Percentiles rank a stretch among this genome's conserved stretches.
phyloP scores from a whole-genome alignment of 2,329 filamentous ascomycete species.

The Nothophaeocryptopus gaeumannii region DNA sequence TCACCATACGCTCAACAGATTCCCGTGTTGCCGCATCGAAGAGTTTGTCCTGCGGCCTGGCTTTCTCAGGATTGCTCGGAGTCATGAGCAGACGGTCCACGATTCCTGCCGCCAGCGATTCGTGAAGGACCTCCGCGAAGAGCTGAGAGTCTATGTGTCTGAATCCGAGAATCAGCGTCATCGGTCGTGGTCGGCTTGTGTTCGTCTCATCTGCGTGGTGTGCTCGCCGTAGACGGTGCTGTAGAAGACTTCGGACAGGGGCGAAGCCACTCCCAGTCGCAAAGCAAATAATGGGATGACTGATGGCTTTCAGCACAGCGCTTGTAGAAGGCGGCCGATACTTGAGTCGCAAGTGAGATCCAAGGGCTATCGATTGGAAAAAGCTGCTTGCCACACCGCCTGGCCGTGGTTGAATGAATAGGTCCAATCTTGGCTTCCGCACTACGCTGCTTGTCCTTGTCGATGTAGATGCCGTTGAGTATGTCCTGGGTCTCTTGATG shows the following conservation, averaged over 20 bases:
- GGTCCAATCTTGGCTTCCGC: neutral
- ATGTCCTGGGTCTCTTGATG: neutral
- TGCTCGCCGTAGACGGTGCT: neutral
- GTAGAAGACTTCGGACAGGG: neutral
- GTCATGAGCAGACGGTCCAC: neutral
- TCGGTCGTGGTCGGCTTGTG: neutral
- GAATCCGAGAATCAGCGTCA: neutral
- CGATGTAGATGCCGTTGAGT: neutral
- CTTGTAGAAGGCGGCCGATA: neutral
- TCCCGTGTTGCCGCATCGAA: neutral
- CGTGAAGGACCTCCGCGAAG: neutral
- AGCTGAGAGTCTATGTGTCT: neutral
- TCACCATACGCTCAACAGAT: neutral
- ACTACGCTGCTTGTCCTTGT: too few relatives aligned
- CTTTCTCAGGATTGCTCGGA: neutral
- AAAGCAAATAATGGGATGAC: neutral
- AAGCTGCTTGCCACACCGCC: neutral
- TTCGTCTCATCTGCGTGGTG: neutral
- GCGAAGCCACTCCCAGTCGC: slow-evolving; percentile 2
- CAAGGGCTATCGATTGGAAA: neutral
- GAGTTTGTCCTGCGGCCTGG: neutral
- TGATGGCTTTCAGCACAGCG: neutral
- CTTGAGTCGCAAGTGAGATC: neutral
- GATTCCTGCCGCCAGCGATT: neutral
- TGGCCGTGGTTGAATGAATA: neutral